A percentile compares a stretch with the other conserved stretches of the same genome.
These are phyloP conservation scores for Darksidea phi DNA, from an alignment of 495 filamentous ascomycete genomes.

Conservation along the genomic window DNA sequence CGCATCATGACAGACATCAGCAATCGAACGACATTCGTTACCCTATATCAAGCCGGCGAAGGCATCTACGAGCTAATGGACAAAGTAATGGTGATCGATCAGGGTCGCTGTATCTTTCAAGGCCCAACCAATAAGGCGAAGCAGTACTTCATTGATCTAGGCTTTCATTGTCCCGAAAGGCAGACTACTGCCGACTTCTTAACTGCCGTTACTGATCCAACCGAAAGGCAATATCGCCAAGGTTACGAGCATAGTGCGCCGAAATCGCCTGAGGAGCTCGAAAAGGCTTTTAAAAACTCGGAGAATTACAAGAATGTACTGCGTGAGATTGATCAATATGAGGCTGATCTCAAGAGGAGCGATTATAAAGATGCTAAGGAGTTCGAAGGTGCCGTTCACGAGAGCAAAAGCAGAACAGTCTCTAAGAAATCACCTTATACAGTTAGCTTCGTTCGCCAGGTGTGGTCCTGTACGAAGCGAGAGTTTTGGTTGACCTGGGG, in stretches of 20 bases:
- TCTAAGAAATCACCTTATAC: conserved; percentile 70
- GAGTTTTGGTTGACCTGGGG: conserved; percentile 76
- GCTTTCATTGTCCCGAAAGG: conserved; percentile 64
- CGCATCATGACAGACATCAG: conserved; percentile 82
- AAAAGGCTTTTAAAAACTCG: conserved; percentile 58
- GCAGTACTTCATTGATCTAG: conserved; percentile 67
- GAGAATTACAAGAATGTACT: conserved; percentile 54
- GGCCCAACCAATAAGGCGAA: conserved; percentile 62
- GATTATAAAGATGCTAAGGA: conserved; percentile 63
- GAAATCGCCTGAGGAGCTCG: conserved; percentile 62
- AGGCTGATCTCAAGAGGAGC: conserved; percentile 58
- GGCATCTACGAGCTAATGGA: conserved; percentile 82
- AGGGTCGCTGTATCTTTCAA: conserved; percentile 64
- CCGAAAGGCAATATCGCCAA: conserved; percentile 62
- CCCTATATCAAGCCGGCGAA: conserved; percentile 80
- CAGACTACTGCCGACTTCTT: conserved; percentile 74
- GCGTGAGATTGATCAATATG: conserved; percentile 59
- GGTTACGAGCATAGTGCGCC: conserved; percentile 64
- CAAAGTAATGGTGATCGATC: conserved; percentile 68
- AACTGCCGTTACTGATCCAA: conserved; percentile 72
- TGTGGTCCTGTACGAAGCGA: conserved; percentile 66
- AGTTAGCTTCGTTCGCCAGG: conserved; percentile 66
- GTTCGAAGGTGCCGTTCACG: conserved; percentile 67
- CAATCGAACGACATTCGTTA: conserved; percentile 77
- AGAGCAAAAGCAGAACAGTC: conserved; percentile 67